Percentiles rank a stretch among this genome's conserved stretches.
Conservation (phyloP, 2,329 filamentous ascomycete genomes). For the Neofusicoccum ribis region DNA sequence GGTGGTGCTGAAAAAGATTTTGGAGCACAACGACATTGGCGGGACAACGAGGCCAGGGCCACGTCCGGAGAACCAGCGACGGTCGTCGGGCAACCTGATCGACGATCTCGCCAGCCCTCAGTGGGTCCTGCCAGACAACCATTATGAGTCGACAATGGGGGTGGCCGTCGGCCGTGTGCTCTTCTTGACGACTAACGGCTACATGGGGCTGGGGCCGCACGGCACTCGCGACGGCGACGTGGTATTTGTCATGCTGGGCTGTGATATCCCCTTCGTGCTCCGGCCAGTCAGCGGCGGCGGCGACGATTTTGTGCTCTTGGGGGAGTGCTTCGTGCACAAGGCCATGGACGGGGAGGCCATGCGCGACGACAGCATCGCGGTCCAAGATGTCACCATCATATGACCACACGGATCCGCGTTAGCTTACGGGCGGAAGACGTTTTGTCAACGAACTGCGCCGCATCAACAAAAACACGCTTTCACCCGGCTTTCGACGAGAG, state of each 20-base stretch:
- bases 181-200: constrained; percentile 13
- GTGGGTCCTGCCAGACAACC: constrained; percentile 7
- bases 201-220: constrained; percentile 19
- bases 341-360: constrained; percentile 19
- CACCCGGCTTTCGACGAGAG: not conserved
- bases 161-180: constrained; percentile 18
- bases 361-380: constrained; percentile 7
- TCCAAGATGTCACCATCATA: constrained; percentile 18
- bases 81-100: constrained; percentile 19
- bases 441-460: not conserved
- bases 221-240: constrained; percentile 18
- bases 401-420: not conserved
- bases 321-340: constrained; percentile 20
- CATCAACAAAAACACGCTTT: not conserved
- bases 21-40: constrained; percentile 6
- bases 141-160: constrained; percentile 17
- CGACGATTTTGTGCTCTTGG: constrained; percentile 3
- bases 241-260: constrained; percentile 19
- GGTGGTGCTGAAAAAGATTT: constrained; percentile 11
- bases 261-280: constrained; percentile 18
- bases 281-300: constrained; percentile 2
- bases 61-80: not conserved
- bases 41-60: not conserved
- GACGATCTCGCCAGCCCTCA: constrained; percentile 18
- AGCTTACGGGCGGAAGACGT: constrained; percentile 2